Evolutionary conservation across 768 basidiomycete genomes (phyloP).

Genomic region (Trametes gibbosa): DNA sequence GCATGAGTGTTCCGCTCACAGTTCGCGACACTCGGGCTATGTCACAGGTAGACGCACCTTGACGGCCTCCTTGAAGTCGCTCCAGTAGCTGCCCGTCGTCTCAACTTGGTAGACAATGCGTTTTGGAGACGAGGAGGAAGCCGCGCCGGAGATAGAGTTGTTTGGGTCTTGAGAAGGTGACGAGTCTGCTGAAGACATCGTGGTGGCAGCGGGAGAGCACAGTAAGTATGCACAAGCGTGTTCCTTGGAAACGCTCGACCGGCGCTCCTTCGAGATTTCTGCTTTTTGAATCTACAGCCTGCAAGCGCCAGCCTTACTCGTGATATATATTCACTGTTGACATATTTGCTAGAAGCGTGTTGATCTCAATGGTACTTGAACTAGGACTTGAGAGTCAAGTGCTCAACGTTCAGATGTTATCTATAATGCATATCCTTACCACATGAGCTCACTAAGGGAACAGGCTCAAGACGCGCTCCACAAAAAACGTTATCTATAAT

Average conservation of each 20-base stretch:
- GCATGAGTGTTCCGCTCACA: background rate
- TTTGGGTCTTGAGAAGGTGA: background rate
- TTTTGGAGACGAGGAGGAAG: conserved; percentile 9
- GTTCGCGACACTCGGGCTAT: background rate
- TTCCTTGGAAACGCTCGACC: too few relatives aligned
- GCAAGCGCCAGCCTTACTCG: background rate
- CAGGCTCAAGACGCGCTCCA: too few relatives aligned
- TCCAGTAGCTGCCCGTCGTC: conserved; percentile 34
- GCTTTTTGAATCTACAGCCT: too few relatives aligned
- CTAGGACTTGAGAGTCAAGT: too few relatives aligned
- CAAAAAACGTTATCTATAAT: too few relatives aligned
- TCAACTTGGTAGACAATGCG: conserved; percentile 29
- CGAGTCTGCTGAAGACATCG: conserved; percentile 9
- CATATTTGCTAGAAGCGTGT: too few relatives aligned
- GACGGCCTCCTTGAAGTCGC: conserved; percentile 34
- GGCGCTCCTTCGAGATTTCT: too few relatives aligned
- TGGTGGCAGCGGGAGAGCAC: background rate
- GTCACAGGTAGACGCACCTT: conserved; percentile 26
- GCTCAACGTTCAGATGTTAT: background rate
- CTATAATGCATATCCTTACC: too few relatives aligned
- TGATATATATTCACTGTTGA: too few relatives aligned
- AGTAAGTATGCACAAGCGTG: too few relatives aligned
- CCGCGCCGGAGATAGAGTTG: background rate
- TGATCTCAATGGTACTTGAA: too few relatives aligned
- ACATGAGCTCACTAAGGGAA: too few relatives aligned